These are phyloP conservation scores for Parvularia atlantis DNA, from an alignment of 78 protist genomes.

Conservation along the genomic window DNA sequence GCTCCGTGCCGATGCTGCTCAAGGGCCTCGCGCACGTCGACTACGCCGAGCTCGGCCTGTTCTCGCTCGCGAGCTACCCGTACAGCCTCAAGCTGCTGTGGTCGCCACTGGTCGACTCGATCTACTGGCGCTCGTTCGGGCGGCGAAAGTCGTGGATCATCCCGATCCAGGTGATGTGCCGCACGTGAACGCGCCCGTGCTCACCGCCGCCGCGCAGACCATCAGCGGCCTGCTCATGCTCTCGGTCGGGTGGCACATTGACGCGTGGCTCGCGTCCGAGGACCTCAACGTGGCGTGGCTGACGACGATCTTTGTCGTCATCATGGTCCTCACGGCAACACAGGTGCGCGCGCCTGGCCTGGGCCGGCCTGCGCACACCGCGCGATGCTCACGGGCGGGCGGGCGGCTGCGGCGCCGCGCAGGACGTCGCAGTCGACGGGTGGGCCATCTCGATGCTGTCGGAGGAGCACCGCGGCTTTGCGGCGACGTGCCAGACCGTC, in stretches of 20 bases:
- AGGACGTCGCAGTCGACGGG: constrained; percentile 84
- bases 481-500: constrained; percentile 59
- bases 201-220: too few species aligned
- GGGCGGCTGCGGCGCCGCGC: constrained; percentile 36
- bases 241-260: too few species aligned
- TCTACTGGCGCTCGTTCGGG: constrained; percentile 33
- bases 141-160: constrained; percentile 77
- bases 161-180: constrained; percentile 52
- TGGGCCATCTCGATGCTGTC: constrained; percentile 67
- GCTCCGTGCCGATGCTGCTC: constrained; percentile 54
- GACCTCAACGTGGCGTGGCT: too few species aligned
- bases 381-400: neutral
- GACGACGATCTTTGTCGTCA: constrained; percentile 3
- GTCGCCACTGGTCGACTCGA: constrained; percentile 71
- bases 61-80: constrained; percentile 30
- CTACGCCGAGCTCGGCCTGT: constrained; percentile 38
- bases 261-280: too few species aligned
- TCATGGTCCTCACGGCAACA: constrained; percentile 21
- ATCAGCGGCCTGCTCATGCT: too few species aligned
- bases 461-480: constrained; percentile 29
- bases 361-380: neutral
- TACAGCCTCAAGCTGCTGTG: constrained; percentile 69
- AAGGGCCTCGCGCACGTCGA: constrained; percentile 24
- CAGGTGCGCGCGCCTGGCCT: constrained; percentile 4
- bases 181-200: too few species aligned